phyloP scores from a whole-genome alignment of 495 filamentous ascomycete species.

The Penicillium cosmopolitanum region DNA sequence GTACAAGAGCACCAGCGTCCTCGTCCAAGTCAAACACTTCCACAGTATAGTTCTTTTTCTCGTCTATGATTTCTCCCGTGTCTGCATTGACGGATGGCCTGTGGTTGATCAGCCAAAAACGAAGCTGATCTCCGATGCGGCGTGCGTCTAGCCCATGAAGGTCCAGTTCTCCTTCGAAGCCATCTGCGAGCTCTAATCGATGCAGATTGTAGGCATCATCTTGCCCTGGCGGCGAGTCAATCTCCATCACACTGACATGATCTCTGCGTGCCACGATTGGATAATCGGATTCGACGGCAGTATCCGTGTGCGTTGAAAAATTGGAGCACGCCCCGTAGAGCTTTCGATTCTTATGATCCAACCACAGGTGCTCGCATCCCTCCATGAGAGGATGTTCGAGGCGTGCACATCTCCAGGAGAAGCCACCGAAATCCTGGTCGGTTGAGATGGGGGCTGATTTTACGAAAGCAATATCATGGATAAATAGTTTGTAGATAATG shows the following conservation, averaged over 20 bases:
- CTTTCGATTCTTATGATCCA: conserved; percentile 14
- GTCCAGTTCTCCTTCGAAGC: conserved; percentile 1
- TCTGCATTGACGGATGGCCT: conserved; percentile 1
- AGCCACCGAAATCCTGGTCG: background rate
- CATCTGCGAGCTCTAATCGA: conserved; percentile 2
- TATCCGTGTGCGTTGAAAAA: background rate
- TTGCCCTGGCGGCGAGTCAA: conserved; percentile 12
- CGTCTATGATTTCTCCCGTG: conserved; percentile 12
- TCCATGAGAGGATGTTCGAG: conserved; percentile 16
- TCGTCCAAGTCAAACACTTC: conserved; percentile 19
- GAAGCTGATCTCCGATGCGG: conserved; percentile 6
- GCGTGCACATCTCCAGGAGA: conserved; percentile 11
- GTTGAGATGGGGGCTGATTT: background rate
- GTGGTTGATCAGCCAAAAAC: conserved; percentile 23
- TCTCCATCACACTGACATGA: conserved; percentile 16
- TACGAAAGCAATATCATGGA: conserved; percentile 36
- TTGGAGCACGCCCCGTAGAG: conserved; percentile 16
- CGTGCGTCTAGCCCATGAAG: conserved; percentile 16
- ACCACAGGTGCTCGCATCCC: conserved; percentile 23
- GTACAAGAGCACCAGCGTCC: conserved; percentile 2
- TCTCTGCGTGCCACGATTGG: conserved; percentile 6
- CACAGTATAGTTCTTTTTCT: conserved; percentile 6
- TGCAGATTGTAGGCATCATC: conserved; percentile 10
- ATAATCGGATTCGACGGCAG: conserved; percentile 5
- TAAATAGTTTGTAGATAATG: conserved; percentile 1